phyloP scores from a whole-genome alignment of 2,329 filamentous ascomycete species.

The Colletotrichum chlorophyti region DNA sequence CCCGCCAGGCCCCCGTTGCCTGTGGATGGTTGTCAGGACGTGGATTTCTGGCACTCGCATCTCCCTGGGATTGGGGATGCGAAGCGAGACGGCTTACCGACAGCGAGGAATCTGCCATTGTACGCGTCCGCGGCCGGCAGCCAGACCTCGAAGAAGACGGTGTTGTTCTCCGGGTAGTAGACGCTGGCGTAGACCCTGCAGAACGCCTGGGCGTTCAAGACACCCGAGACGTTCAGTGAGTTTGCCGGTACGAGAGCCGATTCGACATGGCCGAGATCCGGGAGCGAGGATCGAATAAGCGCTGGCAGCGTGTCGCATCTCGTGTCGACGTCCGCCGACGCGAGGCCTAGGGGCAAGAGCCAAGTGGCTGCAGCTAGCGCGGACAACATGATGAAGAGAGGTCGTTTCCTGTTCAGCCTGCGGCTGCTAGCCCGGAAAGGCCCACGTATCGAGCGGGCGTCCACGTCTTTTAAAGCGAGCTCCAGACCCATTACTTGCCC shows the following conservation, averaged over 20 bases:
- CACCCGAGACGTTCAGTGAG: background rate
- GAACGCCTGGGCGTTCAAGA: background rate
- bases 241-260: background rate
- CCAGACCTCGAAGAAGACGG: slow-evolving; percentile 9
- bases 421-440: background rate
- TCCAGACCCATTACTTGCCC: no score
- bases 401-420: background rate
- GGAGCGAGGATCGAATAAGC: background rate
- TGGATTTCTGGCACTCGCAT: no score
- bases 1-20: slow-evolving; percentile 20
- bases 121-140: background rate
- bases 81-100: slow-evolving; percentile 12
- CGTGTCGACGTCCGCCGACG: background rate
- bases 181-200: slow-evolving; percentile 7
- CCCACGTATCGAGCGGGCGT: no score
- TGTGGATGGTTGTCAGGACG: background rate
- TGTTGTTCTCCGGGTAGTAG: slow-evolving; percentile 2
- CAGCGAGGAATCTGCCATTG: slow-evolving; percentile 6
- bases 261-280: background rate
- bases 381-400: slow-evolving; percentile 6
- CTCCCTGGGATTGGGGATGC: no score
- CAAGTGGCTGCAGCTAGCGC: background rate
- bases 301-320: background rate
- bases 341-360: background rate
- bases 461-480: no score